These are phyloP conservation scores for Primulina tabacum DNA, from an alignment of 257 asterid species.

Conservation along the genomic window DNA sequence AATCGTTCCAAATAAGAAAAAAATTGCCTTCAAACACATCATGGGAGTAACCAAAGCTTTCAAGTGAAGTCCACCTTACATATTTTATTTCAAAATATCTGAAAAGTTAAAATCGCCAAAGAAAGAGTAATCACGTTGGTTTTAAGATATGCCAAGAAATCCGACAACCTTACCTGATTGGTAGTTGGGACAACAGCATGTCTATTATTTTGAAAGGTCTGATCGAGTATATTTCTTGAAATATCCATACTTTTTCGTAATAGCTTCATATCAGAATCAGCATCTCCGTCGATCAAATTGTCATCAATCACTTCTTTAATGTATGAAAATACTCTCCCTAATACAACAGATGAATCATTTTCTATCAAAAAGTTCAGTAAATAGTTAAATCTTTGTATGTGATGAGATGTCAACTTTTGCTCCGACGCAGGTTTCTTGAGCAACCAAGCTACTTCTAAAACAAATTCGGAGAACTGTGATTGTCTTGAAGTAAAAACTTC, in stretches of 20 bases:
- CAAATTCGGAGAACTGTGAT: conserved; percentile 45
- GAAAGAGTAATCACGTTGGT: background rate
- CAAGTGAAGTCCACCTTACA: too few species aligned
- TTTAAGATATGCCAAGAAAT: background rate
- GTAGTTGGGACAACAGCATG: conserved; percentile 21
- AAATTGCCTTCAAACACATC: too few species aligned
- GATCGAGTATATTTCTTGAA: conserved; percentile 37
- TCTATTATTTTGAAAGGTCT: conserved; percentile 27
- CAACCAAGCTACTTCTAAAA: conserved; percentile 79
- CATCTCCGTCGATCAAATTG: conserved; percentile 32
- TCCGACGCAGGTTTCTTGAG: conserved; percentile 54
- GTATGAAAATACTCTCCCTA: conserved; percentile 44
- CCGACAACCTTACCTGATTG: conserved; percentile 37
- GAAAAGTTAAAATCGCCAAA: background rate
- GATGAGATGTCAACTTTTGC: conserved; percentile 39
- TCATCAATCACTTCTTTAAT: conserved; percentile 38
- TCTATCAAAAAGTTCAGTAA: conserved; percentile 51
- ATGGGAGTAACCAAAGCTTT: too few species aligned
- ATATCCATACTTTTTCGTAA: conserved; percentile 42
- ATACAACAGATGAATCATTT: conserved; percentile 49
- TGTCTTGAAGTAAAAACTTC: conserved; percentile 44
- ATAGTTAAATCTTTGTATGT: conserved; percentile 50
- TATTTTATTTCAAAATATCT: background rate
- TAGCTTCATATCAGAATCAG: conserved; percentile 44
- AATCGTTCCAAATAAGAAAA: background rate